Evolutionary conservation across 176 grass and related monocot species (phyloP).

Genomic region (Thalia dealbata): DNA sequence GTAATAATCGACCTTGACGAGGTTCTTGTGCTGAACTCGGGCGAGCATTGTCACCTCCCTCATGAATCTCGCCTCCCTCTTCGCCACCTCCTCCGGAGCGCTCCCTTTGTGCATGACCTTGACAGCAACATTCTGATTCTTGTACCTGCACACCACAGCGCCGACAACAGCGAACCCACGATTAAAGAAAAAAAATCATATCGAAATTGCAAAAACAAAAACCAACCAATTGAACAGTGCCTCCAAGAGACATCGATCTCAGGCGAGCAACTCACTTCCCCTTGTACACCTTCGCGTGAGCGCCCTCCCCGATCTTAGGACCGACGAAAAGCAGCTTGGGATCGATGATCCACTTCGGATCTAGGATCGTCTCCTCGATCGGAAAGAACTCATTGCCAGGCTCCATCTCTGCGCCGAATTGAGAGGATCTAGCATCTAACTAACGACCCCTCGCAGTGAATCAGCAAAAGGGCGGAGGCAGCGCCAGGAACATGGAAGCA

Average conservation of each 20-base stretch:
- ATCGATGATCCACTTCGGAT: slow-evolving; percentile 85
- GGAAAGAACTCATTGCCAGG: neutral
- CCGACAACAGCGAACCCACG: neutral
- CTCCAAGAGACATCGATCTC: slow-evolving; percentile 9
- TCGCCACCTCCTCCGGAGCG: slow-evolving; percentile 51
- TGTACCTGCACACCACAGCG: slow-evolving; percentile 38
- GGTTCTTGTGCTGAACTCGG: slow-evolving; percentile 84
- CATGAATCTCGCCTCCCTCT: slow-evolving; percentile 84
- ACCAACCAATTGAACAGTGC: neutral
- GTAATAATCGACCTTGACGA: slow-evolving; percentile 57
- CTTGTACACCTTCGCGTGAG: slow-evolving; percentile 96
- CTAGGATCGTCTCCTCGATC: slow-evolving; percentile 41
- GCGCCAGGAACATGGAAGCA: neutral
- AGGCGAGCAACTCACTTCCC: slow-evolving; percentile 60
- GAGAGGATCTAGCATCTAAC: slow-evolving; percentile 7
- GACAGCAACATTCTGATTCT: slow-evolving; percentile 78
- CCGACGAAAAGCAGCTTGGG: slow-evolving; percentile 73
- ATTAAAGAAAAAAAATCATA: slow-evolving; percentile 1
- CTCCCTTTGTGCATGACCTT: slow-evolving; percentile 74
- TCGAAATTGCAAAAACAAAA: slow-evolving; percentile 3
- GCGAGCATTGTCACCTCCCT: slow-evolving; percentile 93
- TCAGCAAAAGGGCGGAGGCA: neutral
- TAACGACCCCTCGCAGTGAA: neutral
- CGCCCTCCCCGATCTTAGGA: slow-evolving; percentile 90
- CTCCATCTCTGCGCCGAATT: slow-evolving; percentile 1